Evolutionary conservation across 176 grass and related monocot genomes (phyloP).

Genomic region (Phoenix dactylifera): DNA sequence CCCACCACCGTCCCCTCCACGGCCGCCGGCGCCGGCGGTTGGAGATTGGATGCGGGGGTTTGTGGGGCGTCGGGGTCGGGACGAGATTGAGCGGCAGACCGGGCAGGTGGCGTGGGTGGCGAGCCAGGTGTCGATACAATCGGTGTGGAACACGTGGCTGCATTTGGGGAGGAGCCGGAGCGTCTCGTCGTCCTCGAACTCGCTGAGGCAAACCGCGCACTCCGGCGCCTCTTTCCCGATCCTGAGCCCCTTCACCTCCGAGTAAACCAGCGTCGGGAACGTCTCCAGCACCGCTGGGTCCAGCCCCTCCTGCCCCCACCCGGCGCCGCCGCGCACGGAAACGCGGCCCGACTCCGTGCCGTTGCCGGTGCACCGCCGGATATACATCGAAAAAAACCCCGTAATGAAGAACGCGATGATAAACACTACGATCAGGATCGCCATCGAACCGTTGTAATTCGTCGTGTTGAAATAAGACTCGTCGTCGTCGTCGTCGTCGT

Average conservation of each 20-base stretch:
- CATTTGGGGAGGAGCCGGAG: no score
- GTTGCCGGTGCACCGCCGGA: conserved; percentile 40
- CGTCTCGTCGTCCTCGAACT: no score
- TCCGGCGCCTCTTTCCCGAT: conserved; percentile 6
- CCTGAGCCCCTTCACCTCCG: conserved; percentile 47
- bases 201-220: no score
- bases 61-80: conserved; percentile 9
- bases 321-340: background rate
- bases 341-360: background rate
- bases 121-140: no score
- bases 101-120: no score
- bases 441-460: no score
- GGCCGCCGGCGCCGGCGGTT: no score
- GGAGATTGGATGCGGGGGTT: background rate
- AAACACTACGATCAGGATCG: conserved; percentile 33
- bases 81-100: conserved; percentile 11
- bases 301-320: conserved; percentile 29
- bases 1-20: no score
- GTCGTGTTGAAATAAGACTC: no score
- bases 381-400: conserved; percentile 65
- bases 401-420: conserved; percentile 56
- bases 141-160: no score
- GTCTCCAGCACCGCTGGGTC: conserved; percentile 45
- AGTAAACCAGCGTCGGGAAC: conserved; percentile 67
- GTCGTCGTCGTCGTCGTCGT: no score